Percentiles rank a stretch among this genome's conserved stretches.
Evolutionary conservation across 2,329 filamentous ascomycete species (phyloP).

Genomic region (Calcarisporium arbuscula): DNA sequence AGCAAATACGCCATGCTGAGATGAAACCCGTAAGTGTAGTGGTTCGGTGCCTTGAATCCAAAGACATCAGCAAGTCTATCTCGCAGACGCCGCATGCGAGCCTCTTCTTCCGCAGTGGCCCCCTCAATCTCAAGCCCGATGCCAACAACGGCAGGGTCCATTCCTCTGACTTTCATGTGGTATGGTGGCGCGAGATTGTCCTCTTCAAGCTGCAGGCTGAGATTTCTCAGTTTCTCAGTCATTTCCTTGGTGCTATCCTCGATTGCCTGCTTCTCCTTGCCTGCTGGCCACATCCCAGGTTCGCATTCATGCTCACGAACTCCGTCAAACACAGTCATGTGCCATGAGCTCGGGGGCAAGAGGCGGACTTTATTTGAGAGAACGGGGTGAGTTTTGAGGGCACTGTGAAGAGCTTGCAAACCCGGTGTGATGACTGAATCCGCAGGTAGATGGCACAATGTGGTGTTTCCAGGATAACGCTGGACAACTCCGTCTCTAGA

Average conservation of each 20-base stretch:
- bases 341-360: conserved; percentile 14
- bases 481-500: conserved; percentile 9
- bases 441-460: conserved; percentile 11
- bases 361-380: conserved; percentile 10
- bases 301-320: conserved; percentile 14
- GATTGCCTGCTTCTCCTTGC: conserved; percentile 9
- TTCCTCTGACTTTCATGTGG: conserved; percentile 7
- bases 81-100: conserved; percentile 14
- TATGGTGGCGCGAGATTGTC: conserved; percentile 13
- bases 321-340: conserved; percentile 17
- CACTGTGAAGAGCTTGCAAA: conserved; percentile 10
- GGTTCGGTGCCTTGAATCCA: conserved; percentile 15
- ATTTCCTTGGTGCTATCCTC: conserved; percentile 10
- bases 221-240: conserved; percentile 4
- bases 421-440: conserved; percentile 8
- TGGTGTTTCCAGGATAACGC: conserved; percentile 13
- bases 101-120: conserved; percentile 13
- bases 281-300: conserved; percentile 13
- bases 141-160: conserved; percentile 4
- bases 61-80: conserved; percentile 13
- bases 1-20: conserved; percentile 17
- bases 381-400: conserved; percentile 10
- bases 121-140: conserved; percentile 15
- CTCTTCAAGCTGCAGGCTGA: conserved; percentile 7
- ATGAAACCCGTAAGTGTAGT: conserved; percentile 16